Conservation (phyloP, 2,329 filamentous ascomycete species). For the Botrytis byssoidea region DNA sequence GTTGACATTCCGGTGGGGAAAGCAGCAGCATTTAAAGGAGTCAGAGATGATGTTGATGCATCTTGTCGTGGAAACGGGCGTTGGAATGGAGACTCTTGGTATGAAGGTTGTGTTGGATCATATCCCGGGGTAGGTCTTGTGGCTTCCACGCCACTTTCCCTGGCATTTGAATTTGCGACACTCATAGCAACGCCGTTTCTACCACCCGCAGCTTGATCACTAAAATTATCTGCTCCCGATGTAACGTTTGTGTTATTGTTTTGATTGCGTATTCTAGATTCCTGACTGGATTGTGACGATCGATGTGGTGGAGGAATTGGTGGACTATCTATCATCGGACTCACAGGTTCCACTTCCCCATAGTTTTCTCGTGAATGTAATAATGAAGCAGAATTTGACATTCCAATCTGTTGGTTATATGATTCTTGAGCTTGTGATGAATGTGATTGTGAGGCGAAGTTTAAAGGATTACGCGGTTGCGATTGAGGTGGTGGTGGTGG, state of each 20-base stretch:
- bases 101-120: conserved; percentile 27
- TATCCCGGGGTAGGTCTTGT: conserved; percentile 45
- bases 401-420: conserved; percentile 21
- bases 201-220: conserved; percentile 60
- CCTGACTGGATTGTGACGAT: conserved; percentile 32
- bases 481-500: background rate
- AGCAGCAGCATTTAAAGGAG: conserved; percentile 37
- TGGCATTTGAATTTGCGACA: conserved; percentile 62
- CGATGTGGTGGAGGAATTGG: conserved; percentile 39
- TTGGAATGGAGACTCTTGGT: conserved; percentile 23
- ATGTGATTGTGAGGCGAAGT: background rate
- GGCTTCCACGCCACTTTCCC: conserved; percentile 64
- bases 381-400: conserved; percentile 20
- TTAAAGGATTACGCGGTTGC: conserved; percentile 4
- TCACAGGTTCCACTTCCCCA: conserved; percentile 23
- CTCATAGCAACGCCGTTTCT: conserved; percentile 66
- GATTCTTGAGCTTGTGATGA: background rate
- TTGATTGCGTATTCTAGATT: conserved; percentile 21
- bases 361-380: conserved; percentile 22
- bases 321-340: conserved; percentile 24
- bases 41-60: conserved; percentile 32
- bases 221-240: conserved; percentile 66
- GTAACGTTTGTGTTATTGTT: conserved; percentile 45
- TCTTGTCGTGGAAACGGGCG: conserved; percentile 22
- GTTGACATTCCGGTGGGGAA: conserved; percentile 34